Base-by-base conservation (phyloP, 164 flowering plant genomes). In the Vitis rotundifolia region DNA sequence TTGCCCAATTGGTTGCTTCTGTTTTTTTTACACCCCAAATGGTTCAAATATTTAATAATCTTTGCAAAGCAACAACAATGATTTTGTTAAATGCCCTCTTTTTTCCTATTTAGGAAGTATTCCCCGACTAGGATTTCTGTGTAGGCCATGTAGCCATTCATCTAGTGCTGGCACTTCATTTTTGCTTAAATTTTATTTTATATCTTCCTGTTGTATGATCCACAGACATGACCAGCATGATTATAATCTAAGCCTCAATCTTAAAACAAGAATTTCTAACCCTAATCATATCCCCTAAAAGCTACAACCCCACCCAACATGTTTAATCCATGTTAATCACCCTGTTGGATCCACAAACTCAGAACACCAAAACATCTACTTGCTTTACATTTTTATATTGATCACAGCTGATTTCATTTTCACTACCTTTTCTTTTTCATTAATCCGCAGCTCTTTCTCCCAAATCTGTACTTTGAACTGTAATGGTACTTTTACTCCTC, bases 211-310 rank as follows among this genome's bases (percentile, higher is more conserved):
- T 28, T 26, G 22, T 18, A 1, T 64, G 66, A 44, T 66, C 50
- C 22, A 62, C 67, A 77, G 63, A 66, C 76, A 52, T 64, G 51
- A 63, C 66, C 59, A 71, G 68, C 78, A 78, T 63, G 56, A 71
- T 68, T 66, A 68, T 59, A 50, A 68, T 68, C 63, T 55, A 68
- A 69, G 61, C 58, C 70, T 50, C 12, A 61, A 9, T 60, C 58
- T 52, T 61, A 8, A 68, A 16, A n/a, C 14, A 44, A 49, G n/a
- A 13, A 37, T 74, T 67, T 67, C 49, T 56, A 56, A 55, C 55
- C 58, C 29, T 73, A 70, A 80, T 77, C 55, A 73, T 80, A 57
- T 50, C 66, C 44, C 29, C 61, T 1, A 71, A 81, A 84, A 76
- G 71, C 72, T 62, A 61, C 3, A 54, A 53, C 44, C 44, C 44